Base-by-base conservation (phyloP, 805 yeast genomes). In the Saccharomyces cerevisiae region DNA sequence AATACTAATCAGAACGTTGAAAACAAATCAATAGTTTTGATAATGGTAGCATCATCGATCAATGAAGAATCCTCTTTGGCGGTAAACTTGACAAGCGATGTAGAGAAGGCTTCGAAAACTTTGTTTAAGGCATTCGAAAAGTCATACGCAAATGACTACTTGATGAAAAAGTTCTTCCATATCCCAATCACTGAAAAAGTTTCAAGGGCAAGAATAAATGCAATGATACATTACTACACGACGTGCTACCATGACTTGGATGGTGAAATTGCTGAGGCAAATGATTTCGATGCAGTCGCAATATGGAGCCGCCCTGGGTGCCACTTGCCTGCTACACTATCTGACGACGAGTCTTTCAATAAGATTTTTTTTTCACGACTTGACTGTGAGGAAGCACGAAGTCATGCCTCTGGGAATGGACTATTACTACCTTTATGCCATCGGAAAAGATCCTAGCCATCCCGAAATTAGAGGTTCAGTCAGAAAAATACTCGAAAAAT, bases 281-380 rank as follows among this genome's bases (percentile, higher is more conserved):
- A 68, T 53, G 57, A 67, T 49, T 69, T 62, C 56, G 66, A 69
- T 57, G 71, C 72, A 27, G 71, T 66, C 22, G 68, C 69, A 17
- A 59, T 69, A 32, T 67, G 66, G 62, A 61, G 66, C 11, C 50
- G 56, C 13, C 72, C 71, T 29, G 63, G 64, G 14, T 46, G 43
- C 9, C 66, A 61, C 52, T 56, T 64, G 29, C 61, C 63, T 24
- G 59, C 64, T 21, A 59, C 61, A 14, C 52, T 57, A 10, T 67
- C 70, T 14, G 57, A 61, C 43, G 73, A 69, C 51, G 56, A 59
- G 0, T 55, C 46, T 17, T 70, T 70, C 60, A 66, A 69, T 56
- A 53, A 61, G 47, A 58, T 63, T 17, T 69, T 69, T 69, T 55
- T 64, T 62, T 46, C 66, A 61, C 22, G 65, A 63, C 24, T 49